These are phyloP conservation scores for Globisporangium sylvaticum DNA, from an alignment of 352 stramenopile genomes.

Conservation along the genomic window DNA sequence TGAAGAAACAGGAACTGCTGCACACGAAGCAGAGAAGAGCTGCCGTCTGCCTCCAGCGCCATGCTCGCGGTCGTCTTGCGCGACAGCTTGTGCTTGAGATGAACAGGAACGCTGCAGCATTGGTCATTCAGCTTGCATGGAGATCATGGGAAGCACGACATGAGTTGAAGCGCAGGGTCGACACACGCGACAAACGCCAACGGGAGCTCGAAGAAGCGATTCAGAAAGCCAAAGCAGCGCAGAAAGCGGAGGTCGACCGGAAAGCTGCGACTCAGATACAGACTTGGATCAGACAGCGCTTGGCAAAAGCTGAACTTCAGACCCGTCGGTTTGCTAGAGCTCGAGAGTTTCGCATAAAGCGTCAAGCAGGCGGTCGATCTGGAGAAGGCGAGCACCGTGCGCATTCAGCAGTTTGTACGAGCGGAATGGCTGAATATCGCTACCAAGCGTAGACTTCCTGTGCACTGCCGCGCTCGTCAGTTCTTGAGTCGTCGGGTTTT, in stretches of 20 bases:
- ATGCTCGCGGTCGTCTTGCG: slow-evolving; percentile 28
- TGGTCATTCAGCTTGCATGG: slow-evolving; percentile 32
- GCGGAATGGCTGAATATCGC: slow-evolving; percentile 17
- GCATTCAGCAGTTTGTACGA: slow-evolving; percentile 40
- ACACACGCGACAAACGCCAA: slow-evolving; percentile 15
- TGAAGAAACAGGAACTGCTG: slow-evolving; percentile 16
- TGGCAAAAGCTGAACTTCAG: slow-evolving; percentile 19
- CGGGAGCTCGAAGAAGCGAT: slow-evolving; percentile 11
- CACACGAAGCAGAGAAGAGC: slow-evolving; percentile 17
- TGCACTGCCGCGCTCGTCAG: slow-evolving; percentile 33
- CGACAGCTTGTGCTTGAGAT: slow-evolving; percentile 15
- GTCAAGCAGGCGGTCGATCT: slow-evolving; percentile 13
- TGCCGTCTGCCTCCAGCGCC: slow-evolving; percentile 36
- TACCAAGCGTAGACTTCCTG: slow-evolving; percentile 14
- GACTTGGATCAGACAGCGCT: slow-evolving; percentile 20
- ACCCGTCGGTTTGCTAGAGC: slow-evolving; percentile 18
- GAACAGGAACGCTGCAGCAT: slow-evolving; percentile 16
- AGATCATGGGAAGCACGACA: slow-evolving; percentile 23
- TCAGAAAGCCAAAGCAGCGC: slow-evolving; percentile 10
- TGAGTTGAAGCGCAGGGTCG: slow-evolving; percentile 10
- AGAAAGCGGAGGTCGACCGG: slow-evolving; percentile 21
- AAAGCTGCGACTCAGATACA: slow-evolving; percentile 31
- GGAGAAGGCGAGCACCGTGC: slow-evolving; percentile 23
- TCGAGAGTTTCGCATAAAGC: slow-evolving; percentile 13
- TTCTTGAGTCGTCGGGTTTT: slow-evolving; percentile 35